Percentiles rank a stretch among this genome's conserved stretches.
Conservation (phyloP, 805 yeast species). For the Spathaspora passalidarum region DNA sequence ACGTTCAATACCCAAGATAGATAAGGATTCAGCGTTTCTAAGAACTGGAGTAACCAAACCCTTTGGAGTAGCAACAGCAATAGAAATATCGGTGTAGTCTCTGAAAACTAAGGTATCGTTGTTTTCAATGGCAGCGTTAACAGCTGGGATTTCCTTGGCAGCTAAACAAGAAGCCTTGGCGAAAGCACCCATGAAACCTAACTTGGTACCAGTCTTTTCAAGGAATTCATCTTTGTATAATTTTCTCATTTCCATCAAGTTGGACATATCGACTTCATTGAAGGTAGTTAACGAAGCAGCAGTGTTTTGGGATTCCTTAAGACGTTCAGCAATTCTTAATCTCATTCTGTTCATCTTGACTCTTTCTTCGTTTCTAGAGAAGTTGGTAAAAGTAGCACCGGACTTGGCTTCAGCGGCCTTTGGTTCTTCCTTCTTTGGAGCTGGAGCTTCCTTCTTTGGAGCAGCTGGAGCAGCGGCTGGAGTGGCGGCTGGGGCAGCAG, state of each 20-base stretch:
- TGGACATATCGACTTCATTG: conserved; percentile 96
- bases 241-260: conserved; percentile 90
- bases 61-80: conserved; percentile 99
- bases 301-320: conserved; percentile 98
- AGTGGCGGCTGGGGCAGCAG: conserved; percentile 22
- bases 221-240: conserved; percentile 94
- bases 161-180: conserved; percentile 92
- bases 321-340: conserved; percentile 96
- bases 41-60: conserved; percentile 98
- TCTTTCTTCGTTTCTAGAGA: conserved; percentile 83
- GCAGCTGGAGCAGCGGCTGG: conserved; percentile 24
- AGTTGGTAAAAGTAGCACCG: conserved; percentile 41
- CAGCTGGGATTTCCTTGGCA: conserved; percentile 91
- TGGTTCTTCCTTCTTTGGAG: conserved; percentile 29
- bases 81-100: conserved; percentile 92
- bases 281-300: conserved; percentile 97
- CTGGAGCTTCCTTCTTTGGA: conserved; percentile 17
- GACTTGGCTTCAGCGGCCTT: conserved; percentile 26
- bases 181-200: conserved; percentile 99
- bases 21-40: conserved; percentile 90
- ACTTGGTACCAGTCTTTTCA: conserved; percentile 88
- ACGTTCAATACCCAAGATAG: conserved; percentile 84
- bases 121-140: conserved; percentile 90
- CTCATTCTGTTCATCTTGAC: conserved; percentile 99
- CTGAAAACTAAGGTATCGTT: conserved; percentile 92